Evolutionary conservation across 208 protist species (phyloP), one percentile per base, ranked within the genome.

Genomic region (Leishmania guyanensis): DNA sequence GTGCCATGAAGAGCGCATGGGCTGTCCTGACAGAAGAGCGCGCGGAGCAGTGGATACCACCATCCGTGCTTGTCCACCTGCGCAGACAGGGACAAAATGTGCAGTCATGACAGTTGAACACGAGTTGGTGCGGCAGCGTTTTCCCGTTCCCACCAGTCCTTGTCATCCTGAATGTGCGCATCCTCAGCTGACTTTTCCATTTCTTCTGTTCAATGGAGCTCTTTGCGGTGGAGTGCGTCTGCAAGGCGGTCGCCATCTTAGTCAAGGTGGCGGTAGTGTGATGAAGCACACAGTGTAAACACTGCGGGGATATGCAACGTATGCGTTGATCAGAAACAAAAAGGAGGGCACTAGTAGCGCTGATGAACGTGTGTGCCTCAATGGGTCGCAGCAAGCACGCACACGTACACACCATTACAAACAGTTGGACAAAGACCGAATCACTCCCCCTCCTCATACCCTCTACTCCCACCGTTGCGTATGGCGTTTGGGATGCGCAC

Each of bases 1-100:
- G 54, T 51, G 60, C 70, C n/a, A 29, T 86, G 72, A 69, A 69
- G 46, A 80, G 73, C 54, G 78, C 62, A 50, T 70, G 68, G 53
- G 64, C 82, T 2, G 66, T 86, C n/a, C 53, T 86, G 58, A 82
- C 77, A 17, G 50, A 75, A 51, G 82, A 86, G 66, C 71, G 69
- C 16, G 82, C 64, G 16, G 82, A 82, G 78, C 65, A 82, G 33
- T 86, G 82, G 82, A 58, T 86, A 33, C 82, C 82, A 10, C 43
- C 51, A 12, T 12, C 46, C 29, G 48, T 71, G 8, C 29, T 86
- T 14, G 50, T 3, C 22, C 12, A 66, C 16, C 82, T 86, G 46
- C 46, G 68, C 50, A 62, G 43, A 43, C 75, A 69, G 43, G 75
- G 69, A 43, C 56, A 51, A 17, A 26, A 48, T 36, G 10, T 6